Base-by-base conservation (phyloP, 2,329 filamentous ascomycete species). In the Elsinoe fawcettii region DNA sequence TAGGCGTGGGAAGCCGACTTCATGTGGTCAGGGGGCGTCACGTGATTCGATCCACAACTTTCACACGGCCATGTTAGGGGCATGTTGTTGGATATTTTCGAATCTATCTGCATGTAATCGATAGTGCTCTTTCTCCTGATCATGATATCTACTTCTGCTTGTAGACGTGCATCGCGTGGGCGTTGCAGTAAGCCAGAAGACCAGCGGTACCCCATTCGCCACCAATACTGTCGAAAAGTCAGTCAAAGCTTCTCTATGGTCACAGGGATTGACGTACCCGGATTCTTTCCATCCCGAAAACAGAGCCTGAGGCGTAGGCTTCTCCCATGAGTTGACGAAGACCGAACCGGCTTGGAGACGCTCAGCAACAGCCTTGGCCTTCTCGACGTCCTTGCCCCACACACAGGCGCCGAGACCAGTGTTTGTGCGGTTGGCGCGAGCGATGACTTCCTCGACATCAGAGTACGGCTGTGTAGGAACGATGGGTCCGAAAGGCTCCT, bases 281-380 rank as follows among this genome's bases (percentile, higher is more conserved):
- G 2, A 5, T 73, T 90, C 81, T 74, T 91, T 92, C 77, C 81
- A 89, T 0, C 90, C 89, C 56, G 86, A 85, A 63, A 91, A 91
- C 63, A 72, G 67, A 3, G 75, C 76, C 62, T 73, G 69, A 0
- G 76, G 73, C 3, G 71, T 75, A 0, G 72, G 70, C 66, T 75
- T 74, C 66, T 76, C 73, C 59, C 69, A 77, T 18, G 71, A 75
- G 68, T 83, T 83, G 57, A 82, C 72, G 67, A 77, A 83, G 16
- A 82, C 77, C 27, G 70, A 80, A 1, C 80, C 80, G n/a, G 79
- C 76, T 64, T 79, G 71, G 14, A 83, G 66, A 23, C 71, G 66
- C 39, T 69, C 67, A 3, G 75, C 78, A 58, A 81, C 74, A 41
- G 70, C 66, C 62, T 74, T 67, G 1, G 78, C 80, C 51, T 73